Percentiles rank a stretch among this genome's conserved stretches.
Evolutionary conservation across 352 stramenopile genomes (phyloP).

Genomic region (Pythium vanterpoolii): DNA sequence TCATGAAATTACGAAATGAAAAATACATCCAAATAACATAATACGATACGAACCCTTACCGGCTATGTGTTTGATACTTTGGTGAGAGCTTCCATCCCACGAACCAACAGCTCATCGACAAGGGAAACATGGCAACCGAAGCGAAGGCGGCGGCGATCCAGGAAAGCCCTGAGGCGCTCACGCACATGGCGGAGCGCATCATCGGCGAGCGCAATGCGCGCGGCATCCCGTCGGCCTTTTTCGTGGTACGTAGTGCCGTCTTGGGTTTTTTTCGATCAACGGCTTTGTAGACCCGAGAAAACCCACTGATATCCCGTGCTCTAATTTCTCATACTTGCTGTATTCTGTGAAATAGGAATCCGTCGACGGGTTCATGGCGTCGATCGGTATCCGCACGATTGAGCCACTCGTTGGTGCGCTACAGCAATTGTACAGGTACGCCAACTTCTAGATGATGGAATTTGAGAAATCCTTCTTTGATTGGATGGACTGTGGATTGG

Average conservation of each 20-base stretch:
- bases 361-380: slow-evolving; percentile 68
- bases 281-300: not conserved
- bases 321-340: not conserved
- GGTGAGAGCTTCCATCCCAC: not conserved
- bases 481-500: not conserved
- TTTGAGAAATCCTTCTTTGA: too few species aligned
- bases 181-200: slow-evolving; percentile 67
- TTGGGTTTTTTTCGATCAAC: not conserved
- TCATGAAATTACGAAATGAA: too few species aligned
- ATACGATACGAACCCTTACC: not conserved
- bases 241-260: slow-evolving; percentile 41
- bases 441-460: too few species aligned
- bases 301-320: not conserved
- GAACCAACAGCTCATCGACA: not conserved
- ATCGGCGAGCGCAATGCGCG: slow-evolving; percentile 77
- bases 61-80: not conserved
- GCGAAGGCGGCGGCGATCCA: slow-evolving; percentile 30
- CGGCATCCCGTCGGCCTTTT: slow-evolving; percentile 74
- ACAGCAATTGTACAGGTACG: slow-evolving; percentile 80
- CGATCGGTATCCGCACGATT: slow-evolving; percentile 51
- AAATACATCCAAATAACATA: too few species aligned
- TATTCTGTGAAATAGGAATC: slow-evolving; percentile 34
- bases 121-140: slow-evolving; percentile 29
- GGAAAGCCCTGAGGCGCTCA: slow-evolving; percentile 66
- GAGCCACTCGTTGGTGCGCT: slow-evolving; percentile 76